Evolutionary conservation across 2,329 filamentous ascomycete genomes (phyloP), one percentile per base, ranked within the genome.

Genomic region (Fusarium gaditjirri): DNA sequence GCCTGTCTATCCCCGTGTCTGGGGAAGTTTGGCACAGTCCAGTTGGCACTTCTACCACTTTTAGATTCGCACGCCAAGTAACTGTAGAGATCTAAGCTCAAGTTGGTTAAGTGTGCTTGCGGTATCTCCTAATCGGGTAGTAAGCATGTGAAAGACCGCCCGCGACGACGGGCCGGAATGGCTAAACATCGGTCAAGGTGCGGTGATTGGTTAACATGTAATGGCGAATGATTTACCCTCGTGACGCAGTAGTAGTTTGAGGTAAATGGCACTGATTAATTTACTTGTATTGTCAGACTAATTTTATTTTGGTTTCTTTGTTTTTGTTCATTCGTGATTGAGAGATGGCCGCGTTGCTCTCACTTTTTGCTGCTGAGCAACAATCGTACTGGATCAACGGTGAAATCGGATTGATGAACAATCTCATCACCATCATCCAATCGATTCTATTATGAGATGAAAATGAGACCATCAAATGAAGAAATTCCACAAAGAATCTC

Each of bases 101-200:
- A 8, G 13, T 2, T 16, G 50, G 58, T 46, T 23, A 16, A 31
- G n/a, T 9, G 14, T 33, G 35, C 17, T 27, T 38, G 5, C 25
- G 16, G n/a, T 14, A 39, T 33, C 14, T 41, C 56, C 53, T 13
- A 3, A 47, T 58, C 0, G 25, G 42, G 52, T 19, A 61, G n/a
- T 29, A 33, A 11, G 19, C 17, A 5, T 11, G n/a, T 33, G 19
- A 27, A 27, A 23, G 50, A 58, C 65, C 42, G 4, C 4, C 27
- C 56, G 61, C 38, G 27, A 55, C 2, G 21, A 23, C 67, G 68
- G 68, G 35, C 68, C 67, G 67, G 4, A 0, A 17, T 67, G 68
- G 68, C 67, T 71, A 62, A 71, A 67, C 19, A 2, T 14, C 68
- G 68, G 66, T 16, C 12, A 6, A 46, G 3, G 14, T n/a, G 12